Evolutionary conservation across 805 yeast genomes (phyloP).

Genomic region (Kodamaea kakaduensis): DNA sequence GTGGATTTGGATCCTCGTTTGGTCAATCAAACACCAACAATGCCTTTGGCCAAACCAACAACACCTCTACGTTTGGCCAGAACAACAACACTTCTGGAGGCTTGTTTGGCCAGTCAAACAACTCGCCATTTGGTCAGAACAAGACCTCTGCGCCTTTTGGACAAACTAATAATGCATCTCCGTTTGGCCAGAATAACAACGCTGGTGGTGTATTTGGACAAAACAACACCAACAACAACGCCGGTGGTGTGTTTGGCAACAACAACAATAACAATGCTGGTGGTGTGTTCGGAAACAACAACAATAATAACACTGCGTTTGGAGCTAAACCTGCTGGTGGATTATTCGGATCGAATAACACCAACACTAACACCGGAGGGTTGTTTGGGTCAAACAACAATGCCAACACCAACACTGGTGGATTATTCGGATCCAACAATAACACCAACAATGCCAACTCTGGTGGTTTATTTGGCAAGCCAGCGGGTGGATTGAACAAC

Average conservation of each 20-base stretch:
- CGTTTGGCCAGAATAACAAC: constrained; percentile 18
- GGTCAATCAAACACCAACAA: constrained; percentile 18
- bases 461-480: constrained; percentile 8
- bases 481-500: constrained; percentile 18
- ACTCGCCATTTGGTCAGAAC: constrained; percentile 14
- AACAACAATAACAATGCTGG: constrained; percentile 10
- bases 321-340: constrained; percentile 25
- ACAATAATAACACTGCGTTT: constrained; percentile 19
- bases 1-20: constrained; percentile 15
- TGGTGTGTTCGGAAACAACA: constrained; percentile 4
- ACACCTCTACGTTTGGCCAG: constrained; percentile 18
- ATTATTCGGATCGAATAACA: constrained; percentile 25
- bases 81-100: constrained; percentile 15
- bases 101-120: constrained; percentile 22
- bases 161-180: constrained; percentile 22
- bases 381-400: constrained; percentile 23
- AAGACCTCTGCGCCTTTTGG: constrained; percentile 23
- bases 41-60: constrained; percentile 2
- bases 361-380: constrained; percentile 23
- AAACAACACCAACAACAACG: constrained; percentile 19
- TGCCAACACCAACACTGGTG: constrained; percentile 15
- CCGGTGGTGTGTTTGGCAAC: constrained; percentile 46
- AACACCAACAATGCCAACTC: no score
- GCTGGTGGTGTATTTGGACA: constrained; percentile 20
- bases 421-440: constrained; percentile 24